Evolutionary conservation across 2,329 filamentous ascomycete genomes (phyloP), one percentile per base, ranked within the genome.

Genomic region (Fusarium siculi): DNA sequence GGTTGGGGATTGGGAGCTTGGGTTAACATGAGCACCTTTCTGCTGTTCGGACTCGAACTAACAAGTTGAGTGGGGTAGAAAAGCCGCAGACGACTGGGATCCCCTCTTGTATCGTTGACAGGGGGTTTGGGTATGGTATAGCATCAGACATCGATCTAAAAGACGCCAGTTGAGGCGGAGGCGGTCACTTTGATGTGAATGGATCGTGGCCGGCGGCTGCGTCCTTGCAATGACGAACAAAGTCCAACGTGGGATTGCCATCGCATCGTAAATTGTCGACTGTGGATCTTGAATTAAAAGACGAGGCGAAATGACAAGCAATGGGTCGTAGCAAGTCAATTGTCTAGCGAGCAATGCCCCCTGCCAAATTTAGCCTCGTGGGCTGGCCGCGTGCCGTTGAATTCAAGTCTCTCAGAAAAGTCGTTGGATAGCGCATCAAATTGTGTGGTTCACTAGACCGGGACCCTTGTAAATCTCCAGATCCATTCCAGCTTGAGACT

Each of bases 321-420:
- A 58, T 32, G 62, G 61, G 66, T 61, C 60, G 60, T 58, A 75
- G 70, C 67, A 72, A 68, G 66, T 72, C 68, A 60, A 73, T 64
- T 66, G 52, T 73, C 69, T 64, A 69, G 63, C 55, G 66, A 73
- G 62, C 69, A 76, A 69, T 60, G 63, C 59, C 75, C 74, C 74
- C 66, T 73, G 71, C 72, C 76, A 73, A 58, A 76, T 70, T 75
- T 78, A 78, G 76, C 70, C 76, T 75, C 76, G 73, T 78, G 74
- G 75, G 57, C 58, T 77, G 76, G 65, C 76, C 76, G 72, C 76
- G 76, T 78, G 76, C 76, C 72, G 64, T 74, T 73, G 44, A 60
- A 69, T 66, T 69, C 63, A 67, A 72, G 57, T 72, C 60, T 62
- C 57, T 62, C 57, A 61, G 66, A 57, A 64, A 76, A 69, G 55